A percentile compares a stretch with the other conserved stretches of the same genome.
These are phyloP conservation scores for Trichomonas tenax DNA, from an alignment of 208 protist species.

Conservation along the genomic window DNA sequence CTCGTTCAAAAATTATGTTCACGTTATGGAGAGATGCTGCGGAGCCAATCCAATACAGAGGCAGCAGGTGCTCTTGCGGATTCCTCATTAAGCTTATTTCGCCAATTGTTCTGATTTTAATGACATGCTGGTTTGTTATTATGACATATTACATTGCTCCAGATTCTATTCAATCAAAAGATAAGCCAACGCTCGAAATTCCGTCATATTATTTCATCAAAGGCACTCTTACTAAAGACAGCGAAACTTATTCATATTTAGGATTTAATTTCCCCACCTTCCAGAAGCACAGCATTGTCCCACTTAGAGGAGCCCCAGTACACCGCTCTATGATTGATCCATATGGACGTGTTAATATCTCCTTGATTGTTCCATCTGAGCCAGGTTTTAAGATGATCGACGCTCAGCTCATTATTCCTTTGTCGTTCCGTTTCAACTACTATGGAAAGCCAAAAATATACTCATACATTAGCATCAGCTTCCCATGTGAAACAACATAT, in stretches of 20 bases:
- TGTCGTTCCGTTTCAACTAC: neutral
- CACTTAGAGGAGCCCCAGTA: neutral
- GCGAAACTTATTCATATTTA: neutral
- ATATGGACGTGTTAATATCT: neutral
- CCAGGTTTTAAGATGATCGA: neutral
- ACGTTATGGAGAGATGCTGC: neutral
- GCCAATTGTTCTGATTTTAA: neutral
- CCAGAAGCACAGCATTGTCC: neutral
- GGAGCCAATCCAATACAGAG: neutral
- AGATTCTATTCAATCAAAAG: neutral
- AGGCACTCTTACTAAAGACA: neutral
- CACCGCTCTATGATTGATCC: neutral
- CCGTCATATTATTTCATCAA: neutral
- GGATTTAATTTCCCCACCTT: neutral
- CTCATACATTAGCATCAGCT: neutral
- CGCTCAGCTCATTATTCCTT: neutral
- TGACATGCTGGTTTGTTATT: neutral
- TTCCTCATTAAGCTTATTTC: neutral
- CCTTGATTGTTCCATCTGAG: neutral
- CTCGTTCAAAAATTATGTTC: neutral
- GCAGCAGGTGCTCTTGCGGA: neutral
- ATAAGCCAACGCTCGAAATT: neutral
- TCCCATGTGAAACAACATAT: neutral
- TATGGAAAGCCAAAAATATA: neutral
- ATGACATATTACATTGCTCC: neutral